Conservation (phyloP, 352 stramenopile species). For the Globisporangium iwayamae region DNA sequence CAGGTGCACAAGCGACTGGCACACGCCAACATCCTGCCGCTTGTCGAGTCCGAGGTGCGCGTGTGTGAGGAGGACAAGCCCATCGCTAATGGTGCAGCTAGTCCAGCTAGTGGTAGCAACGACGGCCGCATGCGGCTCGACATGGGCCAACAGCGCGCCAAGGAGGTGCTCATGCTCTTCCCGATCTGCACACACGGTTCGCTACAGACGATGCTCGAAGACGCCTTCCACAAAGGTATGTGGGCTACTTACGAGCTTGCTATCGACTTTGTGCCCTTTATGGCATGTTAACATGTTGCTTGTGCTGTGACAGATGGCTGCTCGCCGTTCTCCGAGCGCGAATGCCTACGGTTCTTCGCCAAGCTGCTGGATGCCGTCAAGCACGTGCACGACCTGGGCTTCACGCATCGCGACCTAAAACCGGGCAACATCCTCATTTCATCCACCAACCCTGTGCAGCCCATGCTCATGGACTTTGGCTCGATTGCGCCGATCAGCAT, state of each 20-base stretch:
- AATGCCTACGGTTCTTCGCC: slow-evolving; percentile 50
- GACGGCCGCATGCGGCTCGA: slow-evolving; percentile 1
- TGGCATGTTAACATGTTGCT: background rate
- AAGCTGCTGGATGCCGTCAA: slow-evolving; percentile 51
- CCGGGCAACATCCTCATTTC: slow-evolving; percentile 69
- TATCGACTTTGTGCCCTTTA: background rate
- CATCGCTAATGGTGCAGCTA: too few relatives aligned
- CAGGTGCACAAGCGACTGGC: slow-evolving; percentile 55
- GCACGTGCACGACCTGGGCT: slow-evolving; percentile 51
- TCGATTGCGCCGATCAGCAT: slow-evolving; percentile 44
- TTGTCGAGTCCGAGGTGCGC: slow-evolving; percentile 54
- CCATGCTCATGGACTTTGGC: slow-evolving; percentile 79
- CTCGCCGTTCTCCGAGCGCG: slow-evolving; percentile 37
- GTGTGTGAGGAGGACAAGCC: background rate
- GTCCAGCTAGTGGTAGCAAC: background rate
- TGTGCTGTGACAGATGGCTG: background rate
- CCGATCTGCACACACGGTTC: slow-evolving; percentile 47
- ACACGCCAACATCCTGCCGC: slow-evolving; percentile 47
- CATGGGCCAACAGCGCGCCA: slow-evolving; percentile 13
- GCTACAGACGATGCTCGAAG: slow-evolving; percentile 52
- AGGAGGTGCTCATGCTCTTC: slow-evolving; percentile 67
- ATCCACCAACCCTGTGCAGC: slow-evolving; percentile 29
- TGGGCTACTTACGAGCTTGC: background rate
- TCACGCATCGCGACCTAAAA: slow-evolving; percentile 78
- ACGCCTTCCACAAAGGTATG: slow-evolving; percentile 24